Percentiles rank a stretch among this genome's conserved stretches.
These are phyloP conservation scores for Pulveroboletus frians DNA, from an alignment of 768 basidiomycete species.

Conservation along the genomic window DNA sequence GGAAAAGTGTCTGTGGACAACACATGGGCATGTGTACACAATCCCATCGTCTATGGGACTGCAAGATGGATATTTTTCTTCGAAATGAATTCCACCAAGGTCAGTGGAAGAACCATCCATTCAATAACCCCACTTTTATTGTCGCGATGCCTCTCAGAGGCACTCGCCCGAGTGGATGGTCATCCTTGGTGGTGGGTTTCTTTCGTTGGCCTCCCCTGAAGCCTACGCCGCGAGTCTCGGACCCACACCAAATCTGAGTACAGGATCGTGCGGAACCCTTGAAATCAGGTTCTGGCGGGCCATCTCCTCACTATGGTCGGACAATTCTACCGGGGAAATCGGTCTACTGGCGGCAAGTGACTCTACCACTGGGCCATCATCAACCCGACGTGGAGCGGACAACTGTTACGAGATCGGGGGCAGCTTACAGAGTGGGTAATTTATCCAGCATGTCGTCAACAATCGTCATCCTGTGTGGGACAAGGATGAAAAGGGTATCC, in stretches of 20 bases:
- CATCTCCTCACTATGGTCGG: conserved; percentile 13
- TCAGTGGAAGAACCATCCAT: neutral
- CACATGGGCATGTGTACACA: neutral
- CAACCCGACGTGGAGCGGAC: conserved; percentile 13
- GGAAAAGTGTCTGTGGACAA: neutral
- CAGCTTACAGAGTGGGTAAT: conserved; percentile 8
- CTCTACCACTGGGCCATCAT: conserved; percentile 19
- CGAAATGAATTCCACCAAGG: conserved; percentile 10
- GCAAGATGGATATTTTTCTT: neutral
- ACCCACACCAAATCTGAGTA: conserved; percentile 4
- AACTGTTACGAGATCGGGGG: conserved; percentile 19
- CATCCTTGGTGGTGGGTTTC: conserved; percentile 2
- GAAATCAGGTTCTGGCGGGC: conserved; percentile 9
- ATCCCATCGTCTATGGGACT: neutral
- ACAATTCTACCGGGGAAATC: conserved; percentile 11
- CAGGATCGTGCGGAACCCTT: neutral
- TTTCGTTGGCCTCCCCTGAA: neutral
- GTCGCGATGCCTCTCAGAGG: conserved; percentile 2
- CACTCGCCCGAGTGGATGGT: conserved; percentile 9
- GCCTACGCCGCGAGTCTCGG: conserved; percentile 9
- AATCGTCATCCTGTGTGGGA: conserved; percentile 13
- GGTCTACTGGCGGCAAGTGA: neutral
- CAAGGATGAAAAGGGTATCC: conserved; percentile 6
- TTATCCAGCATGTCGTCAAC: conserved; percentile 13
- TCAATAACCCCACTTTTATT: neutral